Conservation (phyloP, 1,139 yeast species). For the Saccharomyces hybrid region DNA sequence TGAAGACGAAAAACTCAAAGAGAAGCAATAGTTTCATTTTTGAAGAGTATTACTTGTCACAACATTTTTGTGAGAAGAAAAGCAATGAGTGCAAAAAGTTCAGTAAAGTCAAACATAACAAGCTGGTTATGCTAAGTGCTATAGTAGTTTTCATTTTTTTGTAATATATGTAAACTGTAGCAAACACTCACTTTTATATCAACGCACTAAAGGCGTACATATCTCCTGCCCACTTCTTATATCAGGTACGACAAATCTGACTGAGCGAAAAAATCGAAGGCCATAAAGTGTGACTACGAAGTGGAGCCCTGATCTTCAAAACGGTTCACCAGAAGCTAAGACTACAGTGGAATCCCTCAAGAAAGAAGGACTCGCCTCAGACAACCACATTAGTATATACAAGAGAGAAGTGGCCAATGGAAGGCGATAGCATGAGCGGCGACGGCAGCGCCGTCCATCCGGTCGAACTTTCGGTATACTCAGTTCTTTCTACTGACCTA, state of each 20-base stretch:
- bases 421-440: conserved; percentile 2
- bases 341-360: too few relatives aligned
- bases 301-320: neutral
- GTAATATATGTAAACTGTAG: neutral
- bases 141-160: neutral
- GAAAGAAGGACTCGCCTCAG: neutral
- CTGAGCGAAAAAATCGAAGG: neutral
- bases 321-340: neutral
- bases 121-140: neutral
- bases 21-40: neutral
- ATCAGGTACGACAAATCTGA: neutral
- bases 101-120: neutral
- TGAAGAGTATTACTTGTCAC: neutral
- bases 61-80: neutral
- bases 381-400: neutral
- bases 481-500: conserved; percentile 25
- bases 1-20: neutral
- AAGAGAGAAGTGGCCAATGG: neutral
- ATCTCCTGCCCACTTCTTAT: neutral
- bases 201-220: neutral
- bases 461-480: conserved; percentile 28
- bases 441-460: conserved; percentile 23
- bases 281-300: too few relatives aligned
- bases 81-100: neutral
- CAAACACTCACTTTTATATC: neutral